A percentile compares a stretch with the other conserved stretches of the same genome.
Evolutionary conservation across 768 basidiomycete genomes (phyloP).

Genomic region (Mycena indigotica): DNA sequence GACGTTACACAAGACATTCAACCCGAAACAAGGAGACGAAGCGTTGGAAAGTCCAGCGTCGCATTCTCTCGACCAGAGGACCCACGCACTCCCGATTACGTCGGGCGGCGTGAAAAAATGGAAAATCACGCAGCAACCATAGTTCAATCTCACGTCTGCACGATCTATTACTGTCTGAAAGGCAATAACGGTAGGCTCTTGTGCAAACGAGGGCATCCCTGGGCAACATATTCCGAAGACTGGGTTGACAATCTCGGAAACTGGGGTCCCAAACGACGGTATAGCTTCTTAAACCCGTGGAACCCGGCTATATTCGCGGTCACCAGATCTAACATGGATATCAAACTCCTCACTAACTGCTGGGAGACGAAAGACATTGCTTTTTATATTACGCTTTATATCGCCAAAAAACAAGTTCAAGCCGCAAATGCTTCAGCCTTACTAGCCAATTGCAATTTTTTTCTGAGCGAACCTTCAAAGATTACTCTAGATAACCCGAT

Average conservation of each 20-base stretch:
- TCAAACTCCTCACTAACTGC: slow-evolving; percentile 39
- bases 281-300: slow-evolving; percentile 31
- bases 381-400: slow-evolving; percentile 42
- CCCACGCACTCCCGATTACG: slow-evolving; percentile 27
- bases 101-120: not conserved
- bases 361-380: slow-evolving; percentile 34
- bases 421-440: slow-evolving; percentile 41
- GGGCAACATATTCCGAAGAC: slow-evolving; percentile 18
- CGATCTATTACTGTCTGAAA: slow-evolving; percentile 22
- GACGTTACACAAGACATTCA: slow-evolving; percentile 28
- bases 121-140: slow-evolving; percentile 29
- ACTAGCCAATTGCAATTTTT: slow-evolving; percentile 35
- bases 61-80: slow-evolving; percentile 39
- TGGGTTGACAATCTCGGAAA: slow-evolving; percentile 30
- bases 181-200: slow-evolving; percentile 13
- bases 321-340: slow-evolving; percentile 39
- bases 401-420: slow-evolving; percentile 41
- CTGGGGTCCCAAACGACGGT: slow-evolving; percentile 30
- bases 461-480: slow-evolving; percentile 29
- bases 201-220: slow-evolving; percentile 42
- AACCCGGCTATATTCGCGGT: slow-evolving; percentile 26
- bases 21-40: slow-evolving; percentile 15
- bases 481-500: slow-evolving; percentile 15
- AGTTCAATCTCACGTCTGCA: slow-evolving; percentile 38
- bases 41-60: too few relatives aligned